phyloP scores from a whole-genome alignment of 2,329 filamentous ascomycete species.

The Calonectria pteridis region DNA sequence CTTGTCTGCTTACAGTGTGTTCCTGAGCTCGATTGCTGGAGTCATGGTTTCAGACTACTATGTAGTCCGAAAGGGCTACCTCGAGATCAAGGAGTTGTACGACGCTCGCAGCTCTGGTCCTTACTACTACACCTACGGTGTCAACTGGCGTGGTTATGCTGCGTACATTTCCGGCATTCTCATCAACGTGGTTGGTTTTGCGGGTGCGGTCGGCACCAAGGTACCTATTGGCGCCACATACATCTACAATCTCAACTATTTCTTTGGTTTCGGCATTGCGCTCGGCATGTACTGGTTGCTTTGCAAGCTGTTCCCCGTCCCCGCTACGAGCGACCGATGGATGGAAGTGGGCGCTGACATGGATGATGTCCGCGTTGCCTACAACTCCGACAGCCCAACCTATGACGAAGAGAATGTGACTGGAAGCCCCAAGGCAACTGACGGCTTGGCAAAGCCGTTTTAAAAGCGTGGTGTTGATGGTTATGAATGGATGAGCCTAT shows the following conservation, averaged over 20 bases:
- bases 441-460: slow-evolving; percentile 30
- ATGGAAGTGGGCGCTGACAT: slow-evolving; percentile 79
- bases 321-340: slow-evolving; percentile 81
- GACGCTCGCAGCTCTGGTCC: slow-evolving; percentile 73
- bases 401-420: slow-evolving; percentile 54
- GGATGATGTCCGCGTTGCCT: slow-evolving; percentile 64
- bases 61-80: slow-evolving; percentile 83
- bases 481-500: slow-evolving; percentile 1
- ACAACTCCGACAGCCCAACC: slow-evolving; percentile 54
- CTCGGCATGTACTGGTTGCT: slow-evolving; percentile 75
- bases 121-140: slow-evolving; percentile 80
- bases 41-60: slow-evolving; percentile 94
- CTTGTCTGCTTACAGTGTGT: slow-evolving; percentile 91
- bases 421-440: slow-evolving; percentile 26
- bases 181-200: slow-evolving; percentile 93
- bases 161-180: slow-evolving; percentile 88
- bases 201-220: slow-evolving; percentile 77
- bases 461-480: background rate
- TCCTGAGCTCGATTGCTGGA: slow-evolving; percentile 93
- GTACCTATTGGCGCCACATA: slow-evolving; percentile 86
- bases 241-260: slow-evolving; percentile 93
- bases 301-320: slow-evolving; percentile 77
- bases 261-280: slow-evolving; percentile 83
- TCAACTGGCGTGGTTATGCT: slow-evolving; percentile 86
- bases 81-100: slow-evolving; percentile 84